Evolutionary conservation across 768 basidiomycete genomes (phyloP).

Genomic region (Cubamyces lactineus): DNA sequence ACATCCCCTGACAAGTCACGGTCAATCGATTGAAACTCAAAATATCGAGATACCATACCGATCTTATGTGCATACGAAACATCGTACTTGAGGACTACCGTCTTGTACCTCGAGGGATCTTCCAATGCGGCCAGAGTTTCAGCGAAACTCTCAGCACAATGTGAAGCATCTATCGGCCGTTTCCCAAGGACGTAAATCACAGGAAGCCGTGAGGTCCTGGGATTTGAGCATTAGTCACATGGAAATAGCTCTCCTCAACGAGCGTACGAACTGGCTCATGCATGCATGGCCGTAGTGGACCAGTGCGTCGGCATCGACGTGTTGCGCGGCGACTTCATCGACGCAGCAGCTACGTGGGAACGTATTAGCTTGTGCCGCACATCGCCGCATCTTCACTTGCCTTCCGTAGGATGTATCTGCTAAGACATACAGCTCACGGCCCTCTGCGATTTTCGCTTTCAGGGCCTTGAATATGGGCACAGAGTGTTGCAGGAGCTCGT

Average conservation of each 20-base stretch:
- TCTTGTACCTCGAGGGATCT: conserved; percentile 22
- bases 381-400: conserved; percentile 44
- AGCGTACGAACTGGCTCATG: conserved; percentile 75
- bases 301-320: conserved; percentile 87
- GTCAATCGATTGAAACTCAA: not conserved
- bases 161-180: conserved; percentile 58
- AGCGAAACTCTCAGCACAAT: conserved; percentile 50
- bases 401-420: conserved; percentile 98
- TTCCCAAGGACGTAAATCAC: conserved; percentile 92
- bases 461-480: conserved; percentile 80
- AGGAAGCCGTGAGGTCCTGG: conserved; percentile 83
- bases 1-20: conserved; percentile 38
- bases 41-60: conserved; percentile 44
- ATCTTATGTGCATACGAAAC: conserved; percentile 74
- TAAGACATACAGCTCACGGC: conserved; percentile 79
- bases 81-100: conserved; percentile 69
- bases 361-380: not conserved
- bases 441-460: conserved; percentile 49
- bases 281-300: conserved; percentile 98
- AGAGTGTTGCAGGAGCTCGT: conserved; percentile 85
- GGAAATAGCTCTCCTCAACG: not conserved
- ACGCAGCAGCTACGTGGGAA: conserved; percentile 78
- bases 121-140: conserved; percentile 33
- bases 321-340: conserved; percentile 94
- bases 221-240: not conserved